A percentile compares a stretch with the other conserved stretches of the same genome.
phyloP scores from a whole-genome alignment of 768 basidiomycete genomes.

The Suillus alpinus region DNA sequence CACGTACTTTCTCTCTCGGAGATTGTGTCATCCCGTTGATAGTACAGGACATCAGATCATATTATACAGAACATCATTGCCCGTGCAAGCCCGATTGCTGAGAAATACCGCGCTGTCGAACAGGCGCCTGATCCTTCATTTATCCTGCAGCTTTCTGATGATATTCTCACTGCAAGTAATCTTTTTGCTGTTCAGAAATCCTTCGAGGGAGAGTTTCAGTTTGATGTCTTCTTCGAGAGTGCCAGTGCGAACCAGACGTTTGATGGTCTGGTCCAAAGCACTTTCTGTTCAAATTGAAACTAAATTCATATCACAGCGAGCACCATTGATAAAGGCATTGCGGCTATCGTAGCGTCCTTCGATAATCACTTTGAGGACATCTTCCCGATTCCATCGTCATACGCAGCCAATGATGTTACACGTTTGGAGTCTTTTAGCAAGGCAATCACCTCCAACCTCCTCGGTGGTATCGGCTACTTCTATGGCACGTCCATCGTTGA shows the following conservation, averaged over 20 bases:
- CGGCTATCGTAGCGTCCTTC: constrained; percentile 60
- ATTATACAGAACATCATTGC: constrained; percentile 60
- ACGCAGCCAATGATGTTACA: constrained; percentile 42
- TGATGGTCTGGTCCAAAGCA: constrained; percentile 45
- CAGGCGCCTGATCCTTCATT: constrained; percentile 77
- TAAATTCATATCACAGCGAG: constrained; percentile 40
- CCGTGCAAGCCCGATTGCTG: constrained; percentile 51
- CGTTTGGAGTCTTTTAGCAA: constrained; percentile 74
- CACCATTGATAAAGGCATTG: constrained; percentile 66
- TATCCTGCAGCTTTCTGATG: constrained; percentile 73
- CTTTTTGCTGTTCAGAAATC: constrained; percentile 85
- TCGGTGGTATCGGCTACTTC: constrained; percentile 95
- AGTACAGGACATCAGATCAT: constrained; percentile 41
- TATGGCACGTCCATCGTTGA: constrained; percentile 89
- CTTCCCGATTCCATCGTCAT: constrained; percentile 68
- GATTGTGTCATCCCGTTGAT: background rate
- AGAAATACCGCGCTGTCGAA: constrained; percentile 47
- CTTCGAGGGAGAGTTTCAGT: constrained; percentile 82
- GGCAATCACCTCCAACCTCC: constrained; percentile 83
- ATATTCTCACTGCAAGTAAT: constrained; percentile 69
- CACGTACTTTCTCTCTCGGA: constrained; percentile 23
- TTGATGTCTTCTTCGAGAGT: constrained; percentile 88
- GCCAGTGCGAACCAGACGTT: constrained; percentile 63
- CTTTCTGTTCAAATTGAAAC: background rate
- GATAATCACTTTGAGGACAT: constrained; percentile 61